Evolutionary conservation across 2,329 filamentous ascomycete species (phyloP).

Genomic region (Aspergillus sp.): DNA sequence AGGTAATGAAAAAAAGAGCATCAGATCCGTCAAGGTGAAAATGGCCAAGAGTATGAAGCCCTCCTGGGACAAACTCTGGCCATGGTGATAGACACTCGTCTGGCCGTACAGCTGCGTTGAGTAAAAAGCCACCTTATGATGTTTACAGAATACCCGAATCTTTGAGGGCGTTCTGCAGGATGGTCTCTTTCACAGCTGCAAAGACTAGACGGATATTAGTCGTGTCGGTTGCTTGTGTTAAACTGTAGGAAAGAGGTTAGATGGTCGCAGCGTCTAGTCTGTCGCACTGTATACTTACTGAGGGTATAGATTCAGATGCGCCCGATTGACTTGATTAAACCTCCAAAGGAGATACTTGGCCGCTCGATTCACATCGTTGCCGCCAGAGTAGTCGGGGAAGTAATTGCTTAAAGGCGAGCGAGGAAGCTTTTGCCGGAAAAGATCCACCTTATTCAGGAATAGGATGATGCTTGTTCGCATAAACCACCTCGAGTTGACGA

Average conservation of each 20-base stretch:
- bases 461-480: conserved; percentile 98
- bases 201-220: conserved; percentile 98
- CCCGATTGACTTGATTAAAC: conserved; percentile 97
- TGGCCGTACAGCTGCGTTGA: neutral
- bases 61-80: too few species aligned
- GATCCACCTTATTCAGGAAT: conserved; percentile 97
- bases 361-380: conserved; percentile 95
- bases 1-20: conserved; percentile 6
- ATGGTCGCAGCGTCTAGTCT: conserved; percentile 4
- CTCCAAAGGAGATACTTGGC: conserved; percentile 97
- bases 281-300: conserved; percentile 62
- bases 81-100: too few species aligned
- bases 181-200: conserved; percentile 97
- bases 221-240: conserved; percentile 94
- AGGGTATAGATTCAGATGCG: conserved; percentile 92
- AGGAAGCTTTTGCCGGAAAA: conserved; percentile 91
- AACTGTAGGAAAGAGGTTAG: conserved; percentile 49
- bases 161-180: conserved; percentile 95
- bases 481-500: conserved; percentile 98
- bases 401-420: conserved; percentile 89
- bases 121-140: neutral
- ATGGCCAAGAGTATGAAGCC: too few species aligned
- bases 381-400: conserved; percentile 96
- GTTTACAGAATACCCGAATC: conserved; percentile 85
- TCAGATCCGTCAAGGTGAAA: conserved; percentile 5